A percentile compares a stretch with the other conserved stretches of the same genome.
Evolutionary conservation across 768 basidiomycete species (phyloP).

Genomic region (Tulasnella sp.): DNA sequence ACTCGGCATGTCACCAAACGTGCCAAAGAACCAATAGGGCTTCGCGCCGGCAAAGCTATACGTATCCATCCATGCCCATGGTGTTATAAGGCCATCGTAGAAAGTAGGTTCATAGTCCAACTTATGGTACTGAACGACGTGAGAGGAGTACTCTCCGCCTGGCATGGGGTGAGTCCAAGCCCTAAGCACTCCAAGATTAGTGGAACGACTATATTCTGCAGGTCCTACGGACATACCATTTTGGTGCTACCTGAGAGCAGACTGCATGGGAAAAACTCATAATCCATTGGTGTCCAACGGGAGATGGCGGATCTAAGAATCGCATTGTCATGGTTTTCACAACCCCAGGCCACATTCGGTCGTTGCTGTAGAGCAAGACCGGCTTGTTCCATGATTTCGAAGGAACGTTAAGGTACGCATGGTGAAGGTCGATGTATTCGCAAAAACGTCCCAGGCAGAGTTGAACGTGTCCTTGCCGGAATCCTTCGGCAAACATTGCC

Average conservation of each 20-base stretch:
- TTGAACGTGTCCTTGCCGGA: background rate
- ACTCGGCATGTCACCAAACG: too few species aligned
- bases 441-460: background rate
- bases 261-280: background rate
- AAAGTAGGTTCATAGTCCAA: too few species aligned
- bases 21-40: too few species aligned
- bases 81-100: too few species aligned
- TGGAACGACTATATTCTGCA: too few species aligned
- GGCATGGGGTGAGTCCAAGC: too few species aligned
- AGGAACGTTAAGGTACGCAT: background rate
- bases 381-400: background rate
- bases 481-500: background rate
- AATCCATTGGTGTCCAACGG: background rate
- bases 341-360: background rate
- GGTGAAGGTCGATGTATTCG: background rate
- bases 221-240: too few species aligned
- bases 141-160: too few species aligned
- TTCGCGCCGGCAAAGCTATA: too few species aligned
- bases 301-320: background rate
- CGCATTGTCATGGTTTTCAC: background rate
- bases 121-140: too few species aligned
- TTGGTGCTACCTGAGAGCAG: background rate
- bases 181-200: too few species aligned
- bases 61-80: too few species aligned
- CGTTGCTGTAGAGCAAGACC: background rate